Evolutionary conservation across 225 moss, liverwort and hornwort species (phyloP).

Genomic region (Polytrichum formosum): DNA sequence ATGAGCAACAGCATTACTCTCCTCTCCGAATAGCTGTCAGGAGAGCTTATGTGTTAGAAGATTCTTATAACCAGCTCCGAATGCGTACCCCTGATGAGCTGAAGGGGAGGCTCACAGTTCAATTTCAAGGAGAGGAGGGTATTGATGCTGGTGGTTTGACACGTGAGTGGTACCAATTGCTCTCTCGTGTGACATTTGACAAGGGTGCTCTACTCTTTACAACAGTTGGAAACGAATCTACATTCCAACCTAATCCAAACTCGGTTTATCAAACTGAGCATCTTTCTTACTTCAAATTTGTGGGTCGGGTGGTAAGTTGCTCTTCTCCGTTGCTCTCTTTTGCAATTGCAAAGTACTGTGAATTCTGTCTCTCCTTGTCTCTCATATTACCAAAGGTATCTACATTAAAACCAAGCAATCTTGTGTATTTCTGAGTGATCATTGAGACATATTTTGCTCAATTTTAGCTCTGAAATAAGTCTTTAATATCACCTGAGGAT

Average conservation of each 20-base stretch:
- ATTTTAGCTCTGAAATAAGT: no score
- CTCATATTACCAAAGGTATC: no score
- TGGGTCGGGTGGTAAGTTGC: slow-evolving; percentile 87
- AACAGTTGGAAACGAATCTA: slow-evolving; percentile 88
- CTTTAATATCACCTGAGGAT: no score
- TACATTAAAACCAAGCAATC: no score
- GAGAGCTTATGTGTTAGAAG: slow-evolving; percentile 93
- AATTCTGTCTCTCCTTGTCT: no score
- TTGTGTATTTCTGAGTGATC: no score
- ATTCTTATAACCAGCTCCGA: slow-evolving; percentile 91
- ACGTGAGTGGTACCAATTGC: slow-evolving; percentile 91
- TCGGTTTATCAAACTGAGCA: slow-evolving; percentile 95
- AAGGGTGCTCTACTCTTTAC: slow-evolving; percentile 94
- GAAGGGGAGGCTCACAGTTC: slow-evolving; percentile 90
- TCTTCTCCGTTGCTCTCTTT: background rate
- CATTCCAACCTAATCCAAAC: slow-evolving; percentile 95
- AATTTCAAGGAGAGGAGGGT: slow-evolving; percentile 97
- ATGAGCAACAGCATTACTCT: slow-evolving; percentile 96
- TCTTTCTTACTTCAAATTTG: slow-evolving; percentile 96
- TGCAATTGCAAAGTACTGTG: no score
- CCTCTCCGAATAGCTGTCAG: slow-evolving; percentile 80
- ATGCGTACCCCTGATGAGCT: slow-evolving; percentile 96
- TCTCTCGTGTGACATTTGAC: slow-evolving; percentile 88
- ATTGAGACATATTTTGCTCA: no score
- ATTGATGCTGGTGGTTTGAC: slow-evolving; percentile 97